phyloP scores from a whole-genome alignment of 129 eudicot genomes.

The Silybum marianum region DNA sequence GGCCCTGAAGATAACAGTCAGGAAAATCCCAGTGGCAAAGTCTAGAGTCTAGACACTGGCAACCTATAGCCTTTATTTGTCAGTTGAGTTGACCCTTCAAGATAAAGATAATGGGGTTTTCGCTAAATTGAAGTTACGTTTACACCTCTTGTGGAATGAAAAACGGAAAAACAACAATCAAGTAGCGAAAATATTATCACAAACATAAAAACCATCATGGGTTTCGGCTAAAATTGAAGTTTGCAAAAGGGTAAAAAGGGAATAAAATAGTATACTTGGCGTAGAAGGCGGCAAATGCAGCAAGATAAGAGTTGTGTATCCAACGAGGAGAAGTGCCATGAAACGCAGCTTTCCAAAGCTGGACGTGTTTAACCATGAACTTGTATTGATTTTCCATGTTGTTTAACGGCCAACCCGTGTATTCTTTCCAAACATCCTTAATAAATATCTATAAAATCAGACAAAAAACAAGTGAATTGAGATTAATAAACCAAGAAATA shows the following conservation, averaged over 20 bases:
- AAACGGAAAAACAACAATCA: not conserved
- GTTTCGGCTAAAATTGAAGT: not conserved
- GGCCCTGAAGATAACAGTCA: not conserved
- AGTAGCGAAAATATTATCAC: not conserved
- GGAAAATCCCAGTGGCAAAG: not conserved
- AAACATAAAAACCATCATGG: not conserved
- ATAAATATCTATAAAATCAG: slow-evolving; percentile 58
- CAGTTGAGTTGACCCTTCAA: not conserved
- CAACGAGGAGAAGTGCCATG: slow-evolving; percentile 93
- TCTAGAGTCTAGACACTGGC: not conserved
- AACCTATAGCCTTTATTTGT: not conserved
- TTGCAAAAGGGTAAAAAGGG: not conserved
- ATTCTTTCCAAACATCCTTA: slow-evolving; percentile 96
- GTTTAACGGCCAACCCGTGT: slow-evolving; percentile 96
- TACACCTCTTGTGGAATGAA: not conserved
- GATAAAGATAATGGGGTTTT: not conserved
- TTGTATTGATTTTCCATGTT: slow-evolving; percentile 91
- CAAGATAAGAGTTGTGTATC: slow-evolving; percentile 86
- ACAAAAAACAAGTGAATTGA: not conserved
- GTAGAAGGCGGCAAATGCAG: slow-evolving; percentile 90
- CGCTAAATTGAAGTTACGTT: not conserved
- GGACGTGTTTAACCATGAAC: slow-evolving; percentile 93
- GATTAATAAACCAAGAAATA: not conserved
- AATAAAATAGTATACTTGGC: slow-evolving; percentile 69
- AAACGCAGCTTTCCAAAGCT: slow-evolving; percentile 93